Conservation (phyloP, 164 flowering plant species). For the Aristolochia californica region DNA sequence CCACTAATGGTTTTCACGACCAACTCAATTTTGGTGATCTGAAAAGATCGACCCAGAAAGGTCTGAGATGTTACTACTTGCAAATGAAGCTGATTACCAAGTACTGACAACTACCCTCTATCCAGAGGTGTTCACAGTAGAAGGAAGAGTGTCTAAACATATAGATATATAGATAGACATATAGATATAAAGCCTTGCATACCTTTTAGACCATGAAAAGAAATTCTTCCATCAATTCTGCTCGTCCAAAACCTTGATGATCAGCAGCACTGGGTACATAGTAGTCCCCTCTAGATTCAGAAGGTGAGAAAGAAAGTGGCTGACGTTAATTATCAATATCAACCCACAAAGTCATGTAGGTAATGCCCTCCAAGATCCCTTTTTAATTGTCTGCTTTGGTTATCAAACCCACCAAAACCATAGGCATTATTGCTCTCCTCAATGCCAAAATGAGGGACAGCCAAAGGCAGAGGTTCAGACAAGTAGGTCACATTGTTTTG, state of each 20-base stretch:
- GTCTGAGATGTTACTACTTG: not conserved
- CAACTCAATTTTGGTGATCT: not conserved
- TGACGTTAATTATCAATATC: not conserved
- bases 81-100: too few species aligned
- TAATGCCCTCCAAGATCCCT: slow-evolving; percentile 45
- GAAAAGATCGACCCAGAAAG: not conserved
- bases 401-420: slow-evolving; percentile 33
- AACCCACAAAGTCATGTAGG: slow-evolving; percentile 55
- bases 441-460: slow-evolving; percentile 37
- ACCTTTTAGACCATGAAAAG: not conserved
- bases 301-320: not conserved
- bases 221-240: not conserved
- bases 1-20: too few species aligned
- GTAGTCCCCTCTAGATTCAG: not conserved
- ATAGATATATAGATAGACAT: too few species aligned
- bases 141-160: too few species aligned
- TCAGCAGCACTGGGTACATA: too few species aligned
- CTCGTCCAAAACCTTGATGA: not conserved
- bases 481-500: slow-evolving; percentile 44
- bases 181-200: too few species aligned
- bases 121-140: too few species aligned
- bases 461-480: slow-evolving; percentile 36
- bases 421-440: slow-evolving; percentile 26
- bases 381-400: slow-evolving; percentile 30
- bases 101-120: too few species aligned